phyloP scores from a whole-genome alignment of 495 filamentous ascomycete genomes.

The Penicillium chermesinum region DNA sequence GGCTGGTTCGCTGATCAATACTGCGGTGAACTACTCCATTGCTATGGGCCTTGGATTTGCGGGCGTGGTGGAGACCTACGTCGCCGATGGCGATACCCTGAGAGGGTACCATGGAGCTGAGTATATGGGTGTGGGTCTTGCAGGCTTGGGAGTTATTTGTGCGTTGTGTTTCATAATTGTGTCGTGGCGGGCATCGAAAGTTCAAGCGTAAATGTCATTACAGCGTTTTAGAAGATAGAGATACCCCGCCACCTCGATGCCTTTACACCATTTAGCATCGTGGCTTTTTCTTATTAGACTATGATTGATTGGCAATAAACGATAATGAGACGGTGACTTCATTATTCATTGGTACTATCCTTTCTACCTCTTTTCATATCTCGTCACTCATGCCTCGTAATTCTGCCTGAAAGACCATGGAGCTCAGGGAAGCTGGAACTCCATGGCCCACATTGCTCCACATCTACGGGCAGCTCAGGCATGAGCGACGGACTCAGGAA shows the following conservation, averaged over 20 bases:
- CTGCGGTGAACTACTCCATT: slow-evolving; percentile 63
- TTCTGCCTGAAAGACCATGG: no score
- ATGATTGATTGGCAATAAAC: no score
- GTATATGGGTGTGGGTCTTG: slow-evolving; percentile 37
- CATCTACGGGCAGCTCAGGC: slow-evolving; percentile 11
- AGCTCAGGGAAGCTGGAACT: slow-evolving; percentile 3
- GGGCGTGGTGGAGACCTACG: slow-evolving; percentile 54
- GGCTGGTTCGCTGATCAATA: slow-evolving; percentile 58
- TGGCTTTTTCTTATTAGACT: no score
- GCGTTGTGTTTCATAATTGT: slow-evolving; percentile 15
- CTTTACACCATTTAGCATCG: no score
- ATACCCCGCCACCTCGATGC: no score
- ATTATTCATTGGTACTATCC: no score
- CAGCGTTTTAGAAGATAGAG: no score
- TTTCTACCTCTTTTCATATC: no score
- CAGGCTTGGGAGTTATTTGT: slow-evolving; percentile 21
- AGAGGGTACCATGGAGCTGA: slow-evolving; percentile 34
- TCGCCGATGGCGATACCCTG: slow-evolving; percentile 37
- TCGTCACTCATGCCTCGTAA: no score
- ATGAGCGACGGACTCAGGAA: slow-evolving; percentile 8
- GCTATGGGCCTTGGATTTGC: slow-evolving; percentile 62
- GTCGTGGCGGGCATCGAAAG: slow-evolving; percentile 8
- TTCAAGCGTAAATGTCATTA: background rate
- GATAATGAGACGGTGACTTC: no score
- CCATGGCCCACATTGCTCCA: slow-evolving; percentile 16